Percentiles rank a stretch among this genome's conserved stretches.
Conservation (phyloP, 2,329 filamentous ascomycete genomes). For the Canariomyces notabilis region DNA sequence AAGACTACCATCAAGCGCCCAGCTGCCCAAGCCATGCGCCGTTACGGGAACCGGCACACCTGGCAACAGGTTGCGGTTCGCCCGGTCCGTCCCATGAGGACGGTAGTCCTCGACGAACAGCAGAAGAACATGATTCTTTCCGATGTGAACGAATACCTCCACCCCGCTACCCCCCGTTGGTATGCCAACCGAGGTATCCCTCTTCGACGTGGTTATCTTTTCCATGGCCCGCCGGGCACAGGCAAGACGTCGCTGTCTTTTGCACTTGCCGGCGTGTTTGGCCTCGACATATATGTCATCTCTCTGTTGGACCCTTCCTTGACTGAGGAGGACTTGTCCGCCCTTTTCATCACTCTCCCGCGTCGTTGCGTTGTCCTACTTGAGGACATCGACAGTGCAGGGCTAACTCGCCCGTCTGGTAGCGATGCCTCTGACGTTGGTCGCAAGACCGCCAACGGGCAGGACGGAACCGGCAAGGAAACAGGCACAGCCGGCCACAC, state of each 20-base stretch:
- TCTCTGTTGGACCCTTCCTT: slow-evolving; percentile 54
- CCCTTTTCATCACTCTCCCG: slow-evolving; percentile 57
- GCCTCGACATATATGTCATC: slow-evolving; percentile 62
- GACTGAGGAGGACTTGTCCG: slow-evolving; percentile 56
- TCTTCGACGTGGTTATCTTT: slow-evolving; percentile 70
- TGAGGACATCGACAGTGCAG: slow-evolving; percentile 65
- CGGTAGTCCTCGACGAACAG: slow-evolving; percentile 64
- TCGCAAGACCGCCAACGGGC: slow-evolving; percentile 12
- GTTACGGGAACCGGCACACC: slow-evolving; percentile 39
- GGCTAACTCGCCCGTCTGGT: slow-evolving; percentile 41
- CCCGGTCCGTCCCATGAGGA: slow-evolving; percentile 66
- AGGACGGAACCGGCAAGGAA: slow-evolving; percentile 23
- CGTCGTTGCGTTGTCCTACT: slow-evolving; percentile 60
- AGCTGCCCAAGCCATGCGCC: slow-evolving; percentile 40
- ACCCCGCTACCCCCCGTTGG: slow-evolving; percentile 65
- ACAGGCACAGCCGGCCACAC: slow-evolving; percentile 34
- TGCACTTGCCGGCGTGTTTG: slow-evolving; percentile 60
- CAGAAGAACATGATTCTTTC: slow-evolving; percentile 62
- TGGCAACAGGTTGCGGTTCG: slow-evolving; percentile 57
- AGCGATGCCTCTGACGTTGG: slow-evolving; percentile 19
- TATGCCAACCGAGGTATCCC: slow-evolving; percentile 73
- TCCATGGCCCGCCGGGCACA: slow-evolving; percentile 69
- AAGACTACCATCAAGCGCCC: slow-evolving; percentile 56
- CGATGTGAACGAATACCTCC: slow-evolving; percentile 75
- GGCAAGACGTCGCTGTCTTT: slow-evolving; percentile 67